phyloP scores from a whole-genome alignment of 2,329 filamentous ascomycete species.

The Eurotiales sp. region DNA sequence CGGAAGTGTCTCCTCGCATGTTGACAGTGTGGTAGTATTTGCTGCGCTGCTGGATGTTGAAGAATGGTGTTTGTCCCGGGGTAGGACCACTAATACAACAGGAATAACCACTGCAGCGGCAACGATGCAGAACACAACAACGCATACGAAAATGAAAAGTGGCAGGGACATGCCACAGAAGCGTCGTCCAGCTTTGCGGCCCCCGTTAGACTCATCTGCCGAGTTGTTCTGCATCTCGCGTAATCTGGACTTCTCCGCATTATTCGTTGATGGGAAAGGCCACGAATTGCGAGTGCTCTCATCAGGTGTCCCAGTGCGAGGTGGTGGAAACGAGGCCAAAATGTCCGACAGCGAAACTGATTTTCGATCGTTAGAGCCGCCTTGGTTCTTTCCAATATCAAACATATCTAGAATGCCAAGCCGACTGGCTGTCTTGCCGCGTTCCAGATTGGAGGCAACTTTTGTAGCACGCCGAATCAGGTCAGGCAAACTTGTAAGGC shows the following conservation, averaged over 20 bases:
- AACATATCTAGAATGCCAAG: conserved; percentile 50
- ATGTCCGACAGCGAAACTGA: conserved; percentile 61
- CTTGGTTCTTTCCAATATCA: conserved; percentile 27
- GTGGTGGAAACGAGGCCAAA: conserved; percentile 62
- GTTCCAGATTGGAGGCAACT: conserved; percentile 82
- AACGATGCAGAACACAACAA: conserved; percentile 68
- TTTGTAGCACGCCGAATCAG: conserved; percentile 84
- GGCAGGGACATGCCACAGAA: conserved; percentile 84
- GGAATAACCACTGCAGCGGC: conserved; percentile 81
- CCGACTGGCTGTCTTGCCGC: conserved; percentile 65
- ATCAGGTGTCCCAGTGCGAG: conserved; percentile 47
- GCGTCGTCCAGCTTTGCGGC: conserved; percentile 43
- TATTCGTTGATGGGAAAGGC: conserved; percentile 32
- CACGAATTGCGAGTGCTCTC: conserved; percentile 29
- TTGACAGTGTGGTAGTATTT: conserved; percentile 17
- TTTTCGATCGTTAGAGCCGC: conserved; percentile 27
- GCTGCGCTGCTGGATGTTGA: not conserved
- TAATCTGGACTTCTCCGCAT: conserved; percentile 28
- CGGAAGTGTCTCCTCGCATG: conserved; percentile 58
- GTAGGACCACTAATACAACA: conserved; percentile 58
- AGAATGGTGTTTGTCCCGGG: conserved; percentile 41
- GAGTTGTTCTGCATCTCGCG: conserved; percentile 22
- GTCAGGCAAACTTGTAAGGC: conserved; percentile 86
- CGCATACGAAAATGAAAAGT: conserved; percentile 64
- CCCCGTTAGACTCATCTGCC: conserved; percentile 21